Conservation (phyloP, 1,284 basidiomycete species). For the Pseudozyma sp. region DNA sequence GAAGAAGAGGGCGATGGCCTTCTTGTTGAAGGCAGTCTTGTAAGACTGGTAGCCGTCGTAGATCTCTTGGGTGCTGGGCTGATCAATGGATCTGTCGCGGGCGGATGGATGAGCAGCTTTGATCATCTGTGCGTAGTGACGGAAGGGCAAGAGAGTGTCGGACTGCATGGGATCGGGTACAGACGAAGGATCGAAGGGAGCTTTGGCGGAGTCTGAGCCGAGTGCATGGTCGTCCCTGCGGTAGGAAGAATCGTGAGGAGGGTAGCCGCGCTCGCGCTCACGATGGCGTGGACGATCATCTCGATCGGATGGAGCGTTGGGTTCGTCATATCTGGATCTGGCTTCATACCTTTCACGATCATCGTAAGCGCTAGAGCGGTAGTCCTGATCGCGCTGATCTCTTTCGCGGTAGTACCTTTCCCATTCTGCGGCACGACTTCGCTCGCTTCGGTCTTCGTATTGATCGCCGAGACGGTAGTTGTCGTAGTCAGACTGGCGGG, state of each 20-base stretch:
- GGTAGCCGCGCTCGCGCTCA: slow-evolving; percentile 26
- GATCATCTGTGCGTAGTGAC: slow-evolving; percentile 53
- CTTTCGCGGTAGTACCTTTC: slow-evolving; percentile 48
- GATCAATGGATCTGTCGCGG: slow-evolving; percentile 45
- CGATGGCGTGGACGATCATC: slow-evolving; percentile 29
- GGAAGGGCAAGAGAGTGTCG: slow-evolving; percentile 49
- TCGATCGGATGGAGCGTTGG: slow-evolving; percentile 10
- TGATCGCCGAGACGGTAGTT: slow-evolving; percentile 32
- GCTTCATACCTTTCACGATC: slow-evolving; percentile 45
- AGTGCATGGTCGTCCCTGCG: slow-evolving; percentile 24
- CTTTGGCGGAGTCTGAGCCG: slow-evolving; percentile 7
- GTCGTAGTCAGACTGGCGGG: slow-evolving; percentile 34
- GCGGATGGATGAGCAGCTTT: slow-evolving; percentile 48
- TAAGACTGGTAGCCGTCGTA: slow-evolving; percentile 62
- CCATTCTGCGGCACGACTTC: slow-evolving; percentile 41
- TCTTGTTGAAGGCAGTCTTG: slow-evolving; percentile 52
- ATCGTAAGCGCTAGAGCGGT: slow-evolving; percentile 20
- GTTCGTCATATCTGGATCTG: slow-evolving; percentile 40
- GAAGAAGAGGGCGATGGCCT: slow-evolving; percentile 56
- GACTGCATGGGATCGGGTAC: slow-evolving; percentile 52
- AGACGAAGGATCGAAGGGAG: slow-evolving; percentile 10
- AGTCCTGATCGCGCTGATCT: slow-evolving; percentile 31
- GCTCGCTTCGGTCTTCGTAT: slow-evolving; percentile 40
- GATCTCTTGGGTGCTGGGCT: slow-evolving; percentile 49
- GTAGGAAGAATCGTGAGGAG: slow-evolving; percentile 27